These are phyloP conservation scores for Lyophyllum semitale DNA, from an alignment of 768 basidiomycete species.

Conservation along the genomic window DNA sequence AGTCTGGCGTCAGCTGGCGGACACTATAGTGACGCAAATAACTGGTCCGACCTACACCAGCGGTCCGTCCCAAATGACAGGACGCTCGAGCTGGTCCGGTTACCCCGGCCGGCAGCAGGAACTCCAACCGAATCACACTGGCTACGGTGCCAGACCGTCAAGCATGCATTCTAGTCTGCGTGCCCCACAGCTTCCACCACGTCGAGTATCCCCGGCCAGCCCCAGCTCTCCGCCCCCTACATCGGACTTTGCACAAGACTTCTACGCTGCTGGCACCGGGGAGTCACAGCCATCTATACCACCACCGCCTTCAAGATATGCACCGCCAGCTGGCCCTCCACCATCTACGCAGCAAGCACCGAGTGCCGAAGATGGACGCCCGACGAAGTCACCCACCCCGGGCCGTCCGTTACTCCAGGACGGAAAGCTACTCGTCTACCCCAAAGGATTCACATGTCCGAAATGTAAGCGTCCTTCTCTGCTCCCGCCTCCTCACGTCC, in stretches of 20 bases:
- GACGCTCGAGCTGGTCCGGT: conserved; percentile 20
- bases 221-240: conserved; percentile 3
- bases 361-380: too few species aligned
- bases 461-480: conserved; percentile 58
- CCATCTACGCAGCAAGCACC: neutral
- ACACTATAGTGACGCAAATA: conserved; percentile 5
- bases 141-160: neutral
- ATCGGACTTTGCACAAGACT: conserved; percentile 67
- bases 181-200: conserved; percentile 20
- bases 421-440: conserved; percentile 71
- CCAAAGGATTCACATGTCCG: conserved; percentile 56
- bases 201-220: conserved; percentile 20
- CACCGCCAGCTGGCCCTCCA: neutral
- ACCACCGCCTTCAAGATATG: conserved; percentile 16
- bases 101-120: conserved; percentile 24
- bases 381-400: conserved; percentile 61
- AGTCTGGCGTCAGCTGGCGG: conserved; percentile 8
- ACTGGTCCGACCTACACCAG: neutral
- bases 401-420: conserved; percentile 69
- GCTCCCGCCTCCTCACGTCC: neutral
- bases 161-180: neutral
- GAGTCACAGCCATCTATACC: neutral
- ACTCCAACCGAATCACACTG: conserved; percentile 13
- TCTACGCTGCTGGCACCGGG: conserved; percentile 51
- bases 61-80: conserved; percentile 11